These are phyloP conservation scores for Aspergillus proliferans DNA, from an alignment of 2,329 filamentous ascomycete species.

Conservation along the genomic window DNA sequence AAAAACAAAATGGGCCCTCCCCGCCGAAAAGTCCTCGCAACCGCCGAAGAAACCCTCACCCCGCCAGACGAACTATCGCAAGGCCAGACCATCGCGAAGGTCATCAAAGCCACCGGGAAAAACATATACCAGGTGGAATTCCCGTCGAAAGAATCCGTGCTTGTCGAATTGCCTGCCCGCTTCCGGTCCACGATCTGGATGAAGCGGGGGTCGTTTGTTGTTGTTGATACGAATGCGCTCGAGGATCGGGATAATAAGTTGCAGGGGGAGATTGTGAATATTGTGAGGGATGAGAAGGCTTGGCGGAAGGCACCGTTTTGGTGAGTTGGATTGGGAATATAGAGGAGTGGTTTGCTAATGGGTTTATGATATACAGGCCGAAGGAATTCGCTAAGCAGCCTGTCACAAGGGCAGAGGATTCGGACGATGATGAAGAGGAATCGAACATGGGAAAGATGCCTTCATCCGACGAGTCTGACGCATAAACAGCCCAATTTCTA, in stretches of 20 bases:
- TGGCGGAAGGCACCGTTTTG: slow-evolving; percentile 90
- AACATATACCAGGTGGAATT: slow-evolving; percentile 77
- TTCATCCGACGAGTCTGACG: slow-evolving; percentile 70
- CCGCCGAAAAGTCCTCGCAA: slow-evolving; percentile 71
- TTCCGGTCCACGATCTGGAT: slow-evolving; percentile 95
- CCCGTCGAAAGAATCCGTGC: slow-evolving; percentile 57
- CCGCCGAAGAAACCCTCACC: slow-evolving; percentile 64
- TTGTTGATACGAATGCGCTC: slow-evolving; percentile 65
- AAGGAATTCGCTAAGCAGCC: slow-evolving; percentile 66
- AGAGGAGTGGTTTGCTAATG: slow-evolving; percentile 7
- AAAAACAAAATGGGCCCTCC: slow-evolving; percentile 57
- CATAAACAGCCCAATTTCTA: slow-evolving; percentile 56
- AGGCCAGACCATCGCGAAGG: slow-evolving; percentile 63
- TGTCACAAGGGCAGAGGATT: slow-evolving; percentile 65
- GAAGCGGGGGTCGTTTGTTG: slow-evolving; percentile 77
- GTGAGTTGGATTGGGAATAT: slow-evolving; percentile 41
- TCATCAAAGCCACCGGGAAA: slow-evolving; percentile 79
- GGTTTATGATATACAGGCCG: slow-evolving; percentile 53
- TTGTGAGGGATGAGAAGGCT: slow-evolving; percentile 81
- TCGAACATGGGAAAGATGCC: slow-evolving; percentile 81
- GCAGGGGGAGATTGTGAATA: slow-evolving; percentile 82
- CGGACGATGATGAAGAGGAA: slow-evolving; percentile 70
- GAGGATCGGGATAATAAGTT: slow-evolving; percentile 69
- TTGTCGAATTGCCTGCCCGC: slow-evolving; percentile 74
- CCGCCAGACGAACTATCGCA: slow-evolving; percentile 50